Evolutionary conservation across 1,139 yeast species (phyloP), one percentile per base, ranked within the genome.

Genomic region (Geotrichum candidum): DNA sequence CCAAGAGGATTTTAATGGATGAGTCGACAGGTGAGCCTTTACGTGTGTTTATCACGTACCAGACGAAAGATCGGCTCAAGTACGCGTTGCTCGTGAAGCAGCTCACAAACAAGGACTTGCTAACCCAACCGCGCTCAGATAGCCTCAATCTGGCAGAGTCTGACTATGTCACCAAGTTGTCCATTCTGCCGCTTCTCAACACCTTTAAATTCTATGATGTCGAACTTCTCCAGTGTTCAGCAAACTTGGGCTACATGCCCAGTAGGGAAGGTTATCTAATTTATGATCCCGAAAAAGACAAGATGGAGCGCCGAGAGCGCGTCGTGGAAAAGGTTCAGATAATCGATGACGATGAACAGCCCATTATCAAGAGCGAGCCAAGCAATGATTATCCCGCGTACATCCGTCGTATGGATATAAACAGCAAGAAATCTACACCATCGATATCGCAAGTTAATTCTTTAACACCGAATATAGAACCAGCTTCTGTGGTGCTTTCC

Each of bases 121-220:
- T 60, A 13, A 31, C 52, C 9, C 53, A 53, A 31, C 59, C 62
- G 13, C 35, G 50, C 18, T 23, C 46, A 22, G 56, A 60, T 22
- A 55, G 56, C 53, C 48, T 60, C 3, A 60, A 60, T 27, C 54
- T 60, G 11, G 31, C 59, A 2, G 53, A 52, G 10, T 31, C 54
- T n/a, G 58, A 48, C 35, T 55, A 60, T 56, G 51, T 60, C 7
- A 27, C 22, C 4, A 60, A 56, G 55, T 38, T 60, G 18, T 27
- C 56, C 1, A 33, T 56, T 45, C 46, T 51, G 9, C 59, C 58
- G 7, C 23, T 29, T 46, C 53, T 51, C 50, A 60, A 60, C 50
- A 45, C 51, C 13, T 56, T 55, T 35, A 55, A 50, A 23, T 60
- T 56, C 27, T 56, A 60, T 15, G 57, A 60, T 50, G 54, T 60